Evolutionary conservation across 179 eudicot species (phyloP), one percentile per base, ranked within the genome.

Genomic region (Actinidia arguta): DNA sequence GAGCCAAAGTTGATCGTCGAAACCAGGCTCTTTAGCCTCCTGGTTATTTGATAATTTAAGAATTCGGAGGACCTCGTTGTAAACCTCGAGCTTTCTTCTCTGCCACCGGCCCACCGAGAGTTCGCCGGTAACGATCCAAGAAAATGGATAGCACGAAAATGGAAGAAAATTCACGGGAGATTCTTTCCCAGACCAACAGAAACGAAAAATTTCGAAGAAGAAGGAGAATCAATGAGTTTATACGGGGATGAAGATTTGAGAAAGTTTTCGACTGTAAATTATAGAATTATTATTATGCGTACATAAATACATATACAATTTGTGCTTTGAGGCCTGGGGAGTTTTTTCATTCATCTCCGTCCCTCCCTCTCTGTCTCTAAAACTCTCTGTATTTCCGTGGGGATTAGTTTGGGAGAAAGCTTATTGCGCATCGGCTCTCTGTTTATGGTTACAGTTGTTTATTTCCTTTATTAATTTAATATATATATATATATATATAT

Each of bases 1-100:
- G 99, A 77, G 94, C 82, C 98, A 93, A 81, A 95, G 95, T 82
- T 97, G 90, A 67, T 95, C 93, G 31, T 93, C 98, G 73, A 97
- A 97, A 17, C 81, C 90, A 67, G 97, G 90, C 18, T 82, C 75
- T 75, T 85, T 75, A 8, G 90, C 89, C 79, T 97, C 99, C 1
- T 83, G 85, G 81, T 87, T 82, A 16, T 86, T 73, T 31, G 88
- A 86, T 44, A 92, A 95, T 81, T 89, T 95, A 51, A 97, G 93
- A 74, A 98, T 87, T 4, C 93, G 91, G 18, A 95, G 88, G 14
- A 97, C 94, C 86, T 97, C 98, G 78, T 89, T 89, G 84, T 91
- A 97, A 0, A 95, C 99, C 92, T 95, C 98, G 5, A 86, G 76
- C 83, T 92, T 96, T 87, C 84, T 90, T 31, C 91, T 84, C 76